Evolutionary conservation across 2,329 filamentous ascomycete genomes (phyloP), one percentile per base, ranked within the genome.

Genomic region (Zasmidium cellare): DNA sequence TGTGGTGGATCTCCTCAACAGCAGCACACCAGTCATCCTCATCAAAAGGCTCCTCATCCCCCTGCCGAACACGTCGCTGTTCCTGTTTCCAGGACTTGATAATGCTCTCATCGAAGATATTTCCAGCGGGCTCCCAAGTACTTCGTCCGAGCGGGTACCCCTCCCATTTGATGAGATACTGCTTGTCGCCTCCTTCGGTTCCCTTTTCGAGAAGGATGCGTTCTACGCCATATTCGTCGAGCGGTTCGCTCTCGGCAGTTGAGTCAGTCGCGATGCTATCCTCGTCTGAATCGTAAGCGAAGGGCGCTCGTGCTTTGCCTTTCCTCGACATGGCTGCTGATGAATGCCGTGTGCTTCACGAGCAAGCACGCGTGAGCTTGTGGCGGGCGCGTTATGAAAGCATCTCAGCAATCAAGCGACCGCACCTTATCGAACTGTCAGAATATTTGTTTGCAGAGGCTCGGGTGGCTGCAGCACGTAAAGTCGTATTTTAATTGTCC

Each of bases 91-190:
- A 73, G n/a, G n/a, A n/a, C 14, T 62, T 31, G 9, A 46, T 11
- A 20, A 69, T 28, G 7, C 67, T 55, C 3, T 56, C 51, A 2
- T 53, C 47, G 20, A 59, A 12, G 14, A 71, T 38, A 20, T 65
- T 57, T 9, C 65, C 58, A 9, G 22, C 44, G 1, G 69, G 69
- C 46, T 74, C 72, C 71, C 70, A 73, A 1, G 67, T 70, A 18
- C 62, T 61, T 14, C 60, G 52, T 9, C 59, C 45, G 0, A 70
- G 58, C 3, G 62, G 57, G 52, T 71, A 74, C 23, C 67, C 68
- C 22, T 65, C 61, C 72, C 72, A 74, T 51, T 72, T 70, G 50
- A 72, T 54, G 9, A 72, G 61, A 51, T 70, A 72, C 14, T 54
- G 11, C 14, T 6, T 24, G 6, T 45, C 53, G 9, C 60, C 49